These are phyloP conservation scores for Termitomyces sp. DNA, from an alignment of 768 basidiomycete genomes.

Conservation along the genomic window DNA sequence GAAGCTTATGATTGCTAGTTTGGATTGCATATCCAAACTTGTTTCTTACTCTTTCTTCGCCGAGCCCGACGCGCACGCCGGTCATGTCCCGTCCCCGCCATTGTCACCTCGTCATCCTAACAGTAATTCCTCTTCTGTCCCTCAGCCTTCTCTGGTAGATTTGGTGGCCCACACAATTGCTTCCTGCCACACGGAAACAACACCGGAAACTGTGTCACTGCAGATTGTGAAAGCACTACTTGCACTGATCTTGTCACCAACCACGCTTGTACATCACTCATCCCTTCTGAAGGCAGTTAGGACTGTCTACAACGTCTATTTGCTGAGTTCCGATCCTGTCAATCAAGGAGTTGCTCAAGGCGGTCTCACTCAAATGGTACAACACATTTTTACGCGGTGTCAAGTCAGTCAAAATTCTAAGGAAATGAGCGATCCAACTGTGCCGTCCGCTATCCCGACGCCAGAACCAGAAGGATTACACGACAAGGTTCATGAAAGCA, in stretches of 20 bases:
- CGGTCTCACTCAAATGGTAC: constrained; percentile 96
- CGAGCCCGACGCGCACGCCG: constrained; percentile 44
- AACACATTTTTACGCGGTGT: constrained; percentile 90
- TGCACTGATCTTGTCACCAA: constrained; percentile 81
- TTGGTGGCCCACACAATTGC: constrained; percentile 94
- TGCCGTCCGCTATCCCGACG: constrained; percentile 7
- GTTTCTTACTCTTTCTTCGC: constrained; percentile 97
- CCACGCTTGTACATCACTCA: constrained; percentile 89
- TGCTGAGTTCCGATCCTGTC: constrained; percentile 82
- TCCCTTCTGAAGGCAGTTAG: constrained; percentile 93
- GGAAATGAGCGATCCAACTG: constrained; percentile 13
- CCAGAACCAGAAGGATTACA: constrained; percentile 8
- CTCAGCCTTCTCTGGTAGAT: constrained; percentile 80
- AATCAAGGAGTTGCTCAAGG: constrained; percentile 99
- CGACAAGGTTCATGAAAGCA: neutral
- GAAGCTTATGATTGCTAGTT: constrained; percentile 91
- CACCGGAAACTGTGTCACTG: constrained; percentile 86
- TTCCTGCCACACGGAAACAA: constrained; percentile 81
- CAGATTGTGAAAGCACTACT: constrained; percentile 97
- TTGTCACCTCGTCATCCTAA: constrained; percentile 57
- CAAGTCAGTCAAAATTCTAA: constrained; percentile 28
- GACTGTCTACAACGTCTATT: constrained; percentile 97
- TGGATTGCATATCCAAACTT: constrained; percentile 97
- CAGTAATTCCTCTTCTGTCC: constrained; percentile 32
- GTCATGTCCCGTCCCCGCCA: constrained; percentile 65